These are phyloP conservation scores for Tricholoma saponaceum DNA, from an alignment of 768 basidiomycete species.

Conservation along the genomic window DNA sequence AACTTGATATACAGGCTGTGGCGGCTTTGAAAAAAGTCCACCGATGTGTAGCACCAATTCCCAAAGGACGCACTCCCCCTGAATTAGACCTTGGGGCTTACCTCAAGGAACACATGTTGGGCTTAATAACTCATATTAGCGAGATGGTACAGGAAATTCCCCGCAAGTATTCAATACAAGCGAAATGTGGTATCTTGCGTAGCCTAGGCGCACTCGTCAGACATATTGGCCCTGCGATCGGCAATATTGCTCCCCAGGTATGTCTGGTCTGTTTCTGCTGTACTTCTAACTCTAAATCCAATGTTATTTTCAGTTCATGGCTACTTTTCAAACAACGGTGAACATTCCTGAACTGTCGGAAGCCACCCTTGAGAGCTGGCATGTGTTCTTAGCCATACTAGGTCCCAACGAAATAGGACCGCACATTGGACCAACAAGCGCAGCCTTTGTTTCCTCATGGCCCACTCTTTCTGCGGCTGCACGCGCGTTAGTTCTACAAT, in stretches of 20 bases:
- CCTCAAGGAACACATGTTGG: slow-evolving; percentile 75
- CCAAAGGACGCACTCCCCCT: slow-evolving; percentile 20
- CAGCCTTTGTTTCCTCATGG: slow-evolving; percentile 82
- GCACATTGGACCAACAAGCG: slow-evolving; percentile 83
- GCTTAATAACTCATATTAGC: slow-evolving; percentile 79
- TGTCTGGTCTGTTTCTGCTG: slow-evolving; percentile 10
- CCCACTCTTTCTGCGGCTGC: slow-evolving; percentile 48
- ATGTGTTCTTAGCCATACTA: slow-evolving; percentile 67
- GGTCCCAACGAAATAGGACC: slow-evolving; percentile 70
- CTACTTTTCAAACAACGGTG: slow-evolving; percentile 90
- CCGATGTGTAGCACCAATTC: slow-evolving; percentile 34
- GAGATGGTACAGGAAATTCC: slow-evolving; percentile 83
- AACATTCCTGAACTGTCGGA: slow-evolving; percentile 68
- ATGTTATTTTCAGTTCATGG: slow-evolving; percentile 71
- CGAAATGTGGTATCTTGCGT: slow-evolving; percentile 76
- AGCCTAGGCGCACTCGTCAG: slow-evolving; percentile 72
- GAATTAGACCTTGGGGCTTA: slow-evolving; percentile 47
- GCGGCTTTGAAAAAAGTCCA: slow-evolving; percentile 38
- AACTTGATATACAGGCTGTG: slow-evolving; percentile 24
- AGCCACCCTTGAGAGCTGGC: slow-evolving; percentile 78
- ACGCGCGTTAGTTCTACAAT: slow-evolving; percentile 49
- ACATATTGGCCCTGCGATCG: slow-evolving; percentile 67
- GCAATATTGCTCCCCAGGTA: slow-evolving; percentile 85
- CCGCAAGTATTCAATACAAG: slow-evolving; percentile 63
- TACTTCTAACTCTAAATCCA: slow-evolving; percentile 5